Conservation (phyloP, 2,329 filamentous ascomycete genomes). For the Pseudogymnoascus destructans region DNA sequence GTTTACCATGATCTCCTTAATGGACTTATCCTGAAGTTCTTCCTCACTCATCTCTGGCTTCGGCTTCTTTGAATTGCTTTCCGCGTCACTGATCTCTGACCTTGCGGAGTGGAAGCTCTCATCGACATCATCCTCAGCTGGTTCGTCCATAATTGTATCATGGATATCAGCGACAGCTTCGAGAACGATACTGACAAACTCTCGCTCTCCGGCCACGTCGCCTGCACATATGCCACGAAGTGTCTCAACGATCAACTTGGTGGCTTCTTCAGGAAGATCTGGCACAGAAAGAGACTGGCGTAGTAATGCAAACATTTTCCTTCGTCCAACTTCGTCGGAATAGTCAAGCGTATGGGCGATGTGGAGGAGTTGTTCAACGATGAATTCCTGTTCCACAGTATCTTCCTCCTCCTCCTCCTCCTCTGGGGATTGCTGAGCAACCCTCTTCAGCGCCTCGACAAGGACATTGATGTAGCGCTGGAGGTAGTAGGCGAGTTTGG, state of each 20-base stretch:
- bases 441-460: conserved; percentile 47
- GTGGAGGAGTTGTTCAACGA: conserved; percentile 87
- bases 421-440: conserved; percentile 39
- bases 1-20: conserved; percentile 89
- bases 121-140: conserved; percentile 46
- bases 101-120: conserved; percentile 90
- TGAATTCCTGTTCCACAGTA: conserved; percentile 82
- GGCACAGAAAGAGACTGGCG: conserved; percentile 74
- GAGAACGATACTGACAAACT: conserved; percentile 74
- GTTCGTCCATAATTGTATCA: conserved; percentile 72
- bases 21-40: conserved; percentile 58
- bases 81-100: conserved; percentile 64
- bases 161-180: conserved; percentile 95
- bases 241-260: conserved; percentile 72
- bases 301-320: conserved; percentile 90
- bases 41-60: conserved; percentile 44
- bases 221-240: conserved; percentile 72
- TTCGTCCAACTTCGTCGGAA: conserved; percentile 87
- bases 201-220: conserved; percentile 59
- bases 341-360: conserved; percentile 90
- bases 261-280: conserved; percentile 83
- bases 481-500: conserved; percentile 75
- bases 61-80: conserved; percentile 34
- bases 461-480: conserved; percentile 64
- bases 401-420: conserved; percentile 63